Base-by-base conservation (phyloP, 305 asterid genomes). In the Striga hermonthica region DNA sequence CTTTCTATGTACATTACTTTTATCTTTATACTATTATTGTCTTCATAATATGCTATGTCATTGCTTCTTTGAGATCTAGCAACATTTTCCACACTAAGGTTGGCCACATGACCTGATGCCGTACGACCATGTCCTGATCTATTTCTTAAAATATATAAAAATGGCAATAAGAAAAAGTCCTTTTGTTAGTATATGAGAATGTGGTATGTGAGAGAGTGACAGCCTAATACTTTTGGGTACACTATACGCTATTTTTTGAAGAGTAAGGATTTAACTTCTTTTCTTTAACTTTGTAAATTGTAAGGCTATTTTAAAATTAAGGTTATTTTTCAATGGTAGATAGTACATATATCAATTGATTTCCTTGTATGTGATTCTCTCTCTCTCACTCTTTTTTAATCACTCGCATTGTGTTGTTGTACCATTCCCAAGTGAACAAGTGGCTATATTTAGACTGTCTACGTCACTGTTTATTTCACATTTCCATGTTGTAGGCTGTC, bases 401-500 rank as follows among this genome's bases (percentile, higher is more conserved):
- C 14, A 16, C 61, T 50, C 62, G 12, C 28, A 8, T 14, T 45
- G 11, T 45, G 53, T 44, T 48, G n/a, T 3, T 57, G 43, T 41
- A 58, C n/a, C 39, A 62, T 57, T 68, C 47, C 55, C 41, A 1
- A 37, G 16, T 5, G 60, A 57, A 43, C 54, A 55, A 50, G 15
- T 60, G 52, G 60, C 36, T 43, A 50, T 22, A 16, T 73, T 62
- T 53, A 16, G 47, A 36, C 9, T 16, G 57, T 63, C 62, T 16
- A 74, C 5, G 15, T 36, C 37, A 54, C 56, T 57, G 54, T 50
- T 38, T 67, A 57, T 68, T 65, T 22, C 44, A 9, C 64, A 38
- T 70, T 67, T 61, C 36, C 63, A 22, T 66, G 47, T 68, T 36
- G 45, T 44, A 49, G 53, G 41, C 36, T 72, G 62, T 62, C 71